These are phyloP conservation scores for Colletotrichum sp. DNA, from an alignment of 2,329 filamentous ascomycete genomes.

Conservation along the genomic window DNA sequence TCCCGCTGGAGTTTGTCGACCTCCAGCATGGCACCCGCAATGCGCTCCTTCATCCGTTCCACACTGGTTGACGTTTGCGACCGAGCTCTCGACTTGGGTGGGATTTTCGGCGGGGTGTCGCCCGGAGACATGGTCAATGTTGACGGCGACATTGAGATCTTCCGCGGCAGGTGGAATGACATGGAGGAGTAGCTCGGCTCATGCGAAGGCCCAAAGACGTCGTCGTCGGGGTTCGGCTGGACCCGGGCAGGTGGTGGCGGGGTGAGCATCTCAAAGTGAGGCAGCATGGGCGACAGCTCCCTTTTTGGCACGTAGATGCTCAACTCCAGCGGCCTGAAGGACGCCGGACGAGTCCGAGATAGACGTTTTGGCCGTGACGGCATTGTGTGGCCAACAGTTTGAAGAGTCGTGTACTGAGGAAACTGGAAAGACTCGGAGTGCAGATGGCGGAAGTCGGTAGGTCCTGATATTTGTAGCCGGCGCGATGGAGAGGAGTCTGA, in stretches of 20 bases:
- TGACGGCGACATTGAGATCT: conserved; percentile 38
- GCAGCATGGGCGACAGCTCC: conserved; percentile 59
- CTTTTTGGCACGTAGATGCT: conserved; percentile 54
- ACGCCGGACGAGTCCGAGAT: conserved; percentile 30
- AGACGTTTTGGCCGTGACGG: conserved; percentile 24
- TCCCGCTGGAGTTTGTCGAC: conserved; percentile 62
- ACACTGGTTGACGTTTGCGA: conserved; percentile 51
- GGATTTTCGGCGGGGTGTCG: conserved; percentile 42
- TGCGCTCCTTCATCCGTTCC: conserved; percentile 57
- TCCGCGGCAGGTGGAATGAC: conserved; percentile 61
- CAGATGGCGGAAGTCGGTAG: conserved; percentile 65
- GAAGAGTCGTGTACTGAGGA: conserved; percentile 26
- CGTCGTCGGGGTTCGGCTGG: conserved; percentile 37
- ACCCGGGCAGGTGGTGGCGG: conserved; percentile 22
- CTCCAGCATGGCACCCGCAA: conserved; percentile 62
- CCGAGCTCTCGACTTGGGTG: conserved; percentile 48
- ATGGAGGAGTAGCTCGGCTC: conserved; percentile 54
- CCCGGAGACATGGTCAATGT: conserved; percentile 24
- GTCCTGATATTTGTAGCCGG: conserved; percentile 61
- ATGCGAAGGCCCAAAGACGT: conserved; percentile 37
- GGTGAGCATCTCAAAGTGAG: conserved; percentile 50
- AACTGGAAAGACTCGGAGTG: conserved; percentile 50
- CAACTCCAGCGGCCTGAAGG: conserved; percentile 61
- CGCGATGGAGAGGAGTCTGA: conserved; percentile 48
- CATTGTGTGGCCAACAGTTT: conserved; percentile 26